A percentile compares a stretch with the other conserved stretches of the same genome.
These are phyloP conservation scores for Xylaria grammica DNA, from an alignment of 495 filamentous ascomycete genomes.

Conservation along the genomic window DNA sequence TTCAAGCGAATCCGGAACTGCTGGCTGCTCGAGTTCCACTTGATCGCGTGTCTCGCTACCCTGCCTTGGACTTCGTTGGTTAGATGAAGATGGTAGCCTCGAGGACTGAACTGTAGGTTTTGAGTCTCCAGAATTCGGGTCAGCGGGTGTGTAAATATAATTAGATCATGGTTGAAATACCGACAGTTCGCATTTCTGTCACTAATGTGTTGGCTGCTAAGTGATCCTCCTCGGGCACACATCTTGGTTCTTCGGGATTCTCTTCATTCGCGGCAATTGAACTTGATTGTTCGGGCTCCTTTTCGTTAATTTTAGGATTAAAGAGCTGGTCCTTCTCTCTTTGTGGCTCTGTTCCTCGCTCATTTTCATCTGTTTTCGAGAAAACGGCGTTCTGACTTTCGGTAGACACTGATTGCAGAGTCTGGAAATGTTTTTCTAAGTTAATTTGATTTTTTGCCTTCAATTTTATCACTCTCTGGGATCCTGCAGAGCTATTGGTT, in stretches of 20 bases:
- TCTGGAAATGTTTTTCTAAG: neutral
- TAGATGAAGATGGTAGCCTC: conserved; percentile 18
- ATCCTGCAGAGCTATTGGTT: neutral
- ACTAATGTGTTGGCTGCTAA: neutral
- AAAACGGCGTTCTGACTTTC: neutral
- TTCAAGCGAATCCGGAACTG: conserved; percentile 10
- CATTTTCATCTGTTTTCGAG: neutral
- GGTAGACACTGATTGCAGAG: neutral
- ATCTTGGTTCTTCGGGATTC: neutral
- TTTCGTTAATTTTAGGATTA: neutral
- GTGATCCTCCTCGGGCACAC: neutral
- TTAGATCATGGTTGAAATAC: conserved; percentile 20
- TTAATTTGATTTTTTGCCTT: neutral
- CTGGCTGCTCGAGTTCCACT: conserved; percentile 1
- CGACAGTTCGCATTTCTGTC: neutral
- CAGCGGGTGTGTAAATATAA: neutral
- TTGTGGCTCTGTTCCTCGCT: neutral
- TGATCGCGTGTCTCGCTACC: neutral
- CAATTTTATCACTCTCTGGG: neutral
- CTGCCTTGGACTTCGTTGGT: conserved; percentile 6
- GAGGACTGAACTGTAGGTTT: conserved; percentile 1
- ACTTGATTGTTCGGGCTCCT: neutral
- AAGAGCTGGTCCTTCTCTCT: neutral
- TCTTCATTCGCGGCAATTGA: neutral
- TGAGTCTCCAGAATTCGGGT: neutral